phyloP scores from a whole-genome alignment of 2,329 filamentous ascomycete species.

The Pseudogymnoascus sp. region DNA sequence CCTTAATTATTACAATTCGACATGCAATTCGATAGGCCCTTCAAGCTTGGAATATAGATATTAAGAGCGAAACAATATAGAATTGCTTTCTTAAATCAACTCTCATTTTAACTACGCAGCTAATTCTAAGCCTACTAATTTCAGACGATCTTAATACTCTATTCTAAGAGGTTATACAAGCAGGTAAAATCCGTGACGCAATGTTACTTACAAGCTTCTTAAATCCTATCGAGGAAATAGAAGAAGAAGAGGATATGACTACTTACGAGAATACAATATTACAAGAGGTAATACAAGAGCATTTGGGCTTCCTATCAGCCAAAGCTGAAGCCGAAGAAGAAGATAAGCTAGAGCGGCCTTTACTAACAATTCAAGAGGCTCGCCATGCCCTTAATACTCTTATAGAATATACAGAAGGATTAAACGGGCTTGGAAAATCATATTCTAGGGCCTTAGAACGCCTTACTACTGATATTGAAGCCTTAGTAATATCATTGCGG shows the following conservation, averaged over 20 bases:
- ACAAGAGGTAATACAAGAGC: too few species aligned
- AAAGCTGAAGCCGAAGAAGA: too few species aligned
- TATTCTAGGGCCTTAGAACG: too few species aligned
- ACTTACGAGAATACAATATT: neutral
- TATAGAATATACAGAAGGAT: too few species aligned
- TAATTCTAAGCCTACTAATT: neutral
- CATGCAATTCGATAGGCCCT: neutral
- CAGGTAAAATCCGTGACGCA: neutral
- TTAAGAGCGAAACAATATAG: neutral
- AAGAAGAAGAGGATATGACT: neutral
- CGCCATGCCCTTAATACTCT: too few species aligned
- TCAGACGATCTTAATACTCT: neutral
- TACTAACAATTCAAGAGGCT: too few species aligned
- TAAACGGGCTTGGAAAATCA: too few species aligned
- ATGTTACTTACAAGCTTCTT: neutral
- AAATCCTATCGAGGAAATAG: neutral
- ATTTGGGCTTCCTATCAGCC: too few species aligned
- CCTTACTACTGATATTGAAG: too few species aligned
- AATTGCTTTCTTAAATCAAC: neutral
- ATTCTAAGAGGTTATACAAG: neutral
- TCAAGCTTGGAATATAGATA: neutral
- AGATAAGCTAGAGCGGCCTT: too few species aligned
- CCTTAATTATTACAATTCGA: neutral
- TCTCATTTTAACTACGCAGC: constrained; percentile 20
- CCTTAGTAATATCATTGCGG: too few species aligned